A percentile compares a stretch with the other conserved stretches of the same genome.
Evolutionary conservation across 2,329 filamentous ascomycete genomes (phyloP).

Genomic region (Phyllosticta citrichinensis): DNA sequence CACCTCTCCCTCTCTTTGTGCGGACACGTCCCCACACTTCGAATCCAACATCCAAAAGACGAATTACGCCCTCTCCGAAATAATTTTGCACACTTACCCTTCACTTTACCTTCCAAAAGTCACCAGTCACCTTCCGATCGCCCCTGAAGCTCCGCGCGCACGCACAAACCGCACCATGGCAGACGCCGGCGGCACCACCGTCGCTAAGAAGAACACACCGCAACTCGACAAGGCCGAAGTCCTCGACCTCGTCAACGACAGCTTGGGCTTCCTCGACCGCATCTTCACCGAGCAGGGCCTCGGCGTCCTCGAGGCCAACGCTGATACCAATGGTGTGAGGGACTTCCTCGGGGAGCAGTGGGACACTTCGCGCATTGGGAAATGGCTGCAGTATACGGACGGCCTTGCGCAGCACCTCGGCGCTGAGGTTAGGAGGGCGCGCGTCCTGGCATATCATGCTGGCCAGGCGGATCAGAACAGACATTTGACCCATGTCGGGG

Average conservation of each 20-base stretch:
- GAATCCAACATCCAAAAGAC: neutral
- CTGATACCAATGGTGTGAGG: neutral
- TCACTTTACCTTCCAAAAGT: neutral
- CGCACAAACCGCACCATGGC: neutral
- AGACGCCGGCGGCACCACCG: neutral
- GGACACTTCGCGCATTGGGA: neutral
- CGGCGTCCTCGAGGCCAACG: neutral
- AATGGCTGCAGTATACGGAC: neutral
- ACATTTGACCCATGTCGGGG: no score
- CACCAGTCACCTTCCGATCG: neutral
- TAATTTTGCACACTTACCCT: neutral
- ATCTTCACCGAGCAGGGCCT: neutral
- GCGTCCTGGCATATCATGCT: no score
- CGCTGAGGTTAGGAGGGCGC: no score
- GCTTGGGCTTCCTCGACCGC: neutral
- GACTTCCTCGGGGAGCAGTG: neutral
- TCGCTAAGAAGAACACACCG: neutral
- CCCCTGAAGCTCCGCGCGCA: neutral
- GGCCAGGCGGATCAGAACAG: no score
- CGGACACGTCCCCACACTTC: neutral
- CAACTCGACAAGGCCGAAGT: neutral
- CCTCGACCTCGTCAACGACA: neutral
- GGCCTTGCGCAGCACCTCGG: neutral
- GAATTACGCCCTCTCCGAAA: neutral
- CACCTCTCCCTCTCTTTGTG: neutral